These are phyloP conservation scores for Pestalotiopsis fici DNA, from an alignment of 2,329 filamentous ascomycete species.

Conservation along the genomic window DNA sequence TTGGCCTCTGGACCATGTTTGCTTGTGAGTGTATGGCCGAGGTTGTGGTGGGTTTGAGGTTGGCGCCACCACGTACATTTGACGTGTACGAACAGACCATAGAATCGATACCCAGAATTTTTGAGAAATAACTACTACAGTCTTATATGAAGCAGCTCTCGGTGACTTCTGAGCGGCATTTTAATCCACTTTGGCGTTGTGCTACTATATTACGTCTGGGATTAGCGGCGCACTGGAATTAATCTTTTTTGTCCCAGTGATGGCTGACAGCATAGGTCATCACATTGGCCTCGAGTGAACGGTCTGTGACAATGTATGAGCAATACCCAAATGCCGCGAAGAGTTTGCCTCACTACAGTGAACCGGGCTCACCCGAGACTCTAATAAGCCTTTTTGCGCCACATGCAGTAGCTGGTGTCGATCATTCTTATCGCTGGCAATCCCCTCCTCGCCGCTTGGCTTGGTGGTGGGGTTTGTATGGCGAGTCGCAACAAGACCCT, in stretches of 20 bases:
- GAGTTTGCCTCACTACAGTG: neutral
- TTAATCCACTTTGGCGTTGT: neutral
- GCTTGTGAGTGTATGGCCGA: neutral
- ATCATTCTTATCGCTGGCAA: neutral
- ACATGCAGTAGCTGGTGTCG: neutral
- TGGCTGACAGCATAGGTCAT: too few relatives aligned
- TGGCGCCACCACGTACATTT: neutral
- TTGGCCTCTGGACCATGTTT: neutral
- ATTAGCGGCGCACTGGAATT: neutral
- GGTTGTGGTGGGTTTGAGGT: neutral
- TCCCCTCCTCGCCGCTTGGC: neutral
- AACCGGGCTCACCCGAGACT: neutral
- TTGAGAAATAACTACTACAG: neutral
- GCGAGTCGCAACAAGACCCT: neutral
- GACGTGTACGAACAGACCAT: neutral
- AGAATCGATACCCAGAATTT: slow-evolving; percentile 11
- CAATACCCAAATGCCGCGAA: neutral
- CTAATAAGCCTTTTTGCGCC: neutral
- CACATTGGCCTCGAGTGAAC: too few relatives aligned
- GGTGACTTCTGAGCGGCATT: neutral
- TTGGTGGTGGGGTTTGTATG: neutral
- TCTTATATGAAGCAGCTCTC: neutral
- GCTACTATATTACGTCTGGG: too few relatives aligned
- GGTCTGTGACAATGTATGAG: too few relatives aligned
- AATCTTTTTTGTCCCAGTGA: too few relatives aligned